Evolutionary conservation across 2,329 filamentous ascomycete genomes (phyloP), one percentile per base, ranked within the genome.

Genomic region (Pseudogymnoascus sp.): DNA sequence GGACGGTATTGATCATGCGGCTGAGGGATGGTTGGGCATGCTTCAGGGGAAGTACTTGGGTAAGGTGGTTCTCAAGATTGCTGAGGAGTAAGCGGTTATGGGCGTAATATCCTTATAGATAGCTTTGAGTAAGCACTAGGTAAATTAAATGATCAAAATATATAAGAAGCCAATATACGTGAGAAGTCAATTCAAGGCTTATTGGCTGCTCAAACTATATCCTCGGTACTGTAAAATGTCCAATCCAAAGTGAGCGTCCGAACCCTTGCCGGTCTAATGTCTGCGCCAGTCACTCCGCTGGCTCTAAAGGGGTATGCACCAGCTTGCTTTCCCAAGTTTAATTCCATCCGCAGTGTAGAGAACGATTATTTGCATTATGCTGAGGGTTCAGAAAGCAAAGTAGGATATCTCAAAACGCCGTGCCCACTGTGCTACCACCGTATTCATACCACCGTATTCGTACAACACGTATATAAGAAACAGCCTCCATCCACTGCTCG

Each of bases 1-100:
- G 1, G 77, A 82, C 36, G 88, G 87, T 4, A 87, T 90, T 67
- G 87, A 90, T 65, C 85, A 87, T 70, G 83, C 81, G 3, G 75
- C 81, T 17, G 82, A 88, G 59, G 88, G 86, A 1, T 80, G 90
- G 65, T 72, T 90, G 63, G 86, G 85, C 13, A 84, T 90, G 78
- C 79, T 90, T 65, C 75, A 81, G 66, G 88, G 88, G 23, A 82
- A 87, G 76, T 90, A 90, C 75, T 86, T 88, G 73, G 88, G 88
- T 62, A 91, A 90, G 79, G 85, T 87, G 15, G 80, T 89, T n/a
- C 71, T 89, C 72, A 85, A 87, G 78, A 84, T 88, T 68, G 69
- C 71, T 26, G 70, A 73, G 17, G 31, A 60, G 57, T 60, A 60
- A 60, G 57, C 3, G 35, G 31, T 36, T 35, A 11, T 60, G 10